These are phyloP conservation scores for Penicillium sp. DNA, from an alignment of 2,329 filamentous ascomycete genomes.

Conservation along the genomic window DNA sequence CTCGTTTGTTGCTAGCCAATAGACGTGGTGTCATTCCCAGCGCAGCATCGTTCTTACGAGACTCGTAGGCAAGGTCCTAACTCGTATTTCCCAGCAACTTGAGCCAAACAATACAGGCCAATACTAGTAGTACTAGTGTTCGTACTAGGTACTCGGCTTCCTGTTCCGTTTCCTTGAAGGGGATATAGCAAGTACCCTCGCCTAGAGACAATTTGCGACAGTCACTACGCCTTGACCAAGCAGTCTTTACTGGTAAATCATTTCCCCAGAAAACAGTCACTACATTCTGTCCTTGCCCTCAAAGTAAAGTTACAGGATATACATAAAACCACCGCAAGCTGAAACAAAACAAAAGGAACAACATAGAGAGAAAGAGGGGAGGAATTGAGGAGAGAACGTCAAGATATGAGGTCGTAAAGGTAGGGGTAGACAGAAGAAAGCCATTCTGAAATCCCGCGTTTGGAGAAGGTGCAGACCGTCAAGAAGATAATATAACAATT, in stretches of 20 bases:
- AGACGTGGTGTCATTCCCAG: neutral
- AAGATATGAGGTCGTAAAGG: neutral
- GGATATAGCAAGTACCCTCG: no score
- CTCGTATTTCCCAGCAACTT: no score
- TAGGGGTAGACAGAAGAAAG: neutral
- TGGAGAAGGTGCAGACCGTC: neutral
- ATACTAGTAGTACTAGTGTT: no score
- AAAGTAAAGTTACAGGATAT: neutral
- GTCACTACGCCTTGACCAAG: no score
- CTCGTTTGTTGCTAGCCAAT: neutral
- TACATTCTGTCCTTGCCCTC: neutral
- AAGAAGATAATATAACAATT: slow-evolving; percentile 19
- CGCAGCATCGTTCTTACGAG: neutral
- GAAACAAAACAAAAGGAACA: neutral
- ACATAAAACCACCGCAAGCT: neutral
- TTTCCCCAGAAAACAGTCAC: neutral
- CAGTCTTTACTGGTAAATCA: neutral
- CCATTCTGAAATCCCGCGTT: neutral
- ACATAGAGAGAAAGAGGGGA: neutral
- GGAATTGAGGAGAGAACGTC: neutral
- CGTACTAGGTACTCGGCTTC: no score
- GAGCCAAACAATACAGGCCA: no score
- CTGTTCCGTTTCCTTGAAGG: no score
- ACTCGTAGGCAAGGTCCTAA: neutral
- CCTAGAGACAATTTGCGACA: no score